These are phyloP conservation scores for Pyrrhoderma noxium DNA, from an alignment of 1,284 basidiomycete species.

Conservation along the genomic window DNA sequence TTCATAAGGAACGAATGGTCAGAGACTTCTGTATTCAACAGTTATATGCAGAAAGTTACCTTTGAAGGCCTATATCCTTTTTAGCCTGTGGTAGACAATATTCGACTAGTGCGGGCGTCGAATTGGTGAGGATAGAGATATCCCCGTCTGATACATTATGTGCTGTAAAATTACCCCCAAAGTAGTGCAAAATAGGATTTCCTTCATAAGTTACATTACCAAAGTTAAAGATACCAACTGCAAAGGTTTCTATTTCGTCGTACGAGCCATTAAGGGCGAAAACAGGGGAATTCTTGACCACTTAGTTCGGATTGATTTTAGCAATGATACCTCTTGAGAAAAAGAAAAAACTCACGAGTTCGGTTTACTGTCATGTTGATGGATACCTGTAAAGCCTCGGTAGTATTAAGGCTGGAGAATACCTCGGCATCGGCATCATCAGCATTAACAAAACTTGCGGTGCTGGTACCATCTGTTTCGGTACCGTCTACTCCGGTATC, in stretches of 20 bases:
- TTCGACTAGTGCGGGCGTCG: constrained; percentile 15
- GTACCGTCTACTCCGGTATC: neutral
- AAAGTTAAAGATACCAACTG: constrained; percentile 13
- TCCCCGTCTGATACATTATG: neutral
- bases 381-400: constrained; percentile 7
- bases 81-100: constrained; percentile 1
- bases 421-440: neutral
- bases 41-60: neutral
- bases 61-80: neutral
- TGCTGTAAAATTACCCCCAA: constrained; percentile 14
- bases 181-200: neutral
- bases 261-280: constrained; percentile 13
- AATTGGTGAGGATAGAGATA: constrained; percentile 13
- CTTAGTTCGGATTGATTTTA: neutral
- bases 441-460: neutral
- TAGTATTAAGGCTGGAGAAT: neutral
- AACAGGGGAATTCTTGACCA: constrained; percentile 3
- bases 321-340: neutral
- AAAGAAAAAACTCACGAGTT: constrained; percentile 2
- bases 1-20: neutral
- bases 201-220: constrained; percentile 1
- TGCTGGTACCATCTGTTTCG: neutral
- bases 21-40: neutral
- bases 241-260: constrained; percentile 3
- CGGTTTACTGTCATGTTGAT: constrained; percentile 7